Percentiles rank a stretch among this genome's conserved stretches.
phyloP scores from a whole-genome alignment of 2,329 filamentous ascomycete genomes.

The Lithohypha guttulata region DNA sequence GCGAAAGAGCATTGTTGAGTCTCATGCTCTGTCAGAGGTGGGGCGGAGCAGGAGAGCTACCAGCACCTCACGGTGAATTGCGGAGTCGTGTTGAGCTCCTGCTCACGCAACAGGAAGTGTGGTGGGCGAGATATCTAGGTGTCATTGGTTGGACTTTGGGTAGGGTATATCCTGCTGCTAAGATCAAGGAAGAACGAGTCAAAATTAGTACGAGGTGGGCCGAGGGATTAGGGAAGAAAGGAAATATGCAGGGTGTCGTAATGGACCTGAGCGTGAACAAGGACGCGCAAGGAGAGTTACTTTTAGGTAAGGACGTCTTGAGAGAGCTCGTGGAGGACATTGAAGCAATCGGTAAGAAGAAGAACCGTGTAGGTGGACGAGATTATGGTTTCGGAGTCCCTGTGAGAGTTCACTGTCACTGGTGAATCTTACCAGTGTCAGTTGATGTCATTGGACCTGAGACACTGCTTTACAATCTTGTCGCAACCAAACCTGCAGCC shows the following conservation, averaged over 20 bases:
- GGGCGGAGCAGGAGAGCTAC: constrained; percentile 23
- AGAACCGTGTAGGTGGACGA: constrained; percentile 27
- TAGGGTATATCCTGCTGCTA: constrained; percentile 26
- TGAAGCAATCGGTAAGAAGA: constrained; percentile 29
- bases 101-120: constrained; percentile 27
- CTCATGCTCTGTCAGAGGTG: constrained; percentile 28
- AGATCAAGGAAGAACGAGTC: constrained; percentile 6
- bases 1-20: constrained; percentile 26
- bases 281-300: constrained; percentile 5
- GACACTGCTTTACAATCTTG: no score
- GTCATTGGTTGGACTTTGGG: constrained; percentile 25
- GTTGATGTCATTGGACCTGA: no score
- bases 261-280: constrained; percentile 18
- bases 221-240: constrained; percentile 26
- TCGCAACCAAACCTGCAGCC: no score
- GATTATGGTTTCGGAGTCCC: constrained; percentile 20
- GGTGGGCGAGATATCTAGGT: constrained; percentile 27
- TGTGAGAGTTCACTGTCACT: constrained; percentile 13
- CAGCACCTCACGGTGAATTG: constrained; percentile 25
- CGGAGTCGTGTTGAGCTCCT: constrained; percentile 23
- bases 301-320: constrained; percentile 9
- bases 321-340: constrained; percentile 20
- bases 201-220: constrained; percentile 21
- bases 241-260: constrained; percentile 24
- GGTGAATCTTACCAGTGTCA: no score